Conservation (phyloP, 257 asterid genomes). For the Solanum tarijense region DNA sequence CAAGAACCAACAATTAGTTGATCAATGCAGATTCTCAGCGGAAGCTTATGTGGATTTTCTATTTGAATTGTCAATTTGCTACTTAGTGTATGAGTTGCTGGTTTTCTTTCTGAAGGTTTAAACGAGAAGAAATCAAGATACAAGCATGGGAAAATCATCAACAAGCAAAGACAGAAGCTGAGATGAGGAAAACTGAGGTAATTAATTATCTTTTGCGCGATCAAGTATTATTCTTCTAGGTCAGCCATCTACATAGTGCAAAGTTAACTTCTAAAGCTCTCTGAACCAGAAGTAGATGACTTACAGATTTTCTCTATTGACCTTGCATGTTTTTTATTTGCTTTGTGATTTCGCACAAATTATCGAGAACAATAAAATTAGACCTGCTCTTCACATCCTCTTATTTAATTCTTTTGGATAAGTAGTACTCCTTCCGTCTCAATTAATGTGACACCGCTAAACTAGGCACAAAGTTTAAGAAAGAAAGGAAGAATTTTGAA, state of each 20-base stretch:
- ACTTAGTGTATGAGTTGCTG: neutral
- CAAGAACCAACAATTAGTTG: neutral
- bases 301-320: neutral
- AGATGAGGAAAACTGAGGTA: conserved; percentile 17
- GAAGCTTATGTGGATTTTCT: neutral
- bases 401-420: neutral
- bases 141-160: conserved; percentile 18
- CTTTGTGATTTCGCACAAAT: neutral
- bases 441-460: neutral
- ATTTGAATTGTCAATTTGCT: neutral
- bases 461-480: neutral
- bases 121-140: conserved; percentile 16
- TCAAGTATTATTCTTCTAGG: neutral
- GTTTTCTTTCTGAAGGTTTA: conserved; percentile 1
- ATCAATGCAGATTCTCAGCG: neutral
- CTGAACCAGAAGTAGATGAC: neutral
- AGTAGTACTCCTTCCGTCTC: neutral
- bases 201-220: neutral
- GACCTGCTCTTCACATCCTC: neutral
- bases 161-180: conserved; percentile 13
- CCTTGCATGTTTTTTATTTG: neutral
- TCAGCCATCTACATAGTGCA: neutral
- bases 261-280: neutral
- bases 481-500: neutral
- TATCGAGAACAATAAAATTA: neutral